These are phyloP conservation scores for Hemisphaericaspora nanyangensis DNA, from an alignment of 805 yeast genomes.

Conservation along the genomic window DNA sequence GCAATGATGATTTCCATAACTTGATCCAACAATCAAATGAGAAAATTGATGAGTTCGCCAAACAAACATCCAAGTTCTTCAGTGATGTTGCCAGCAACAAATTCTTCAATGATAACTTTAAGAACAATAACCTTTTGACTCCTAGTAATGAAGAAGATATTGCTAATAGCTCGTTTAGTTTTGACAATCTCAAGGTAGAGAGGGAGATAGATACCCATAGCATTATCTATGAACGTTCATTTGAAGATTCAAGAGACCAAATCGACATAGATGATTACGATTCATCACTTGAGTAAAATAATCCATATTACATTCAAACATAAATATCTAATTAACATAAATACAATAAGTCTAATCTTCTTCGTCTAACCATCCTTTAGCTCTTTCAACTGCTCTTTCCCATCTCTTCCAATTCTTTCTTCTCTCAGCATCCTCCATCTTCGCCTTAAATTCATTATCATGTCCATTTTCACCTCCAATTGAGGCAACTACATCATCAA, in stretches of 20 bases:
- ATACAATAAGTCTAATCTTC: slow-evolving; percentile 12
- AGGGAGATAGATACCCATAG: slow-evolving; percentile 14
- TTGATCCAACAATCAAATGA: slow-evolving; percentile 5
- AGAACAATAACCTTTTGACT: slow-evolving; percentile 1
- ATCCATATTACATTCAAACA: not conserved
- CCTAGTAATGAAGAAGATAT: slow-evolving; percentile 8
- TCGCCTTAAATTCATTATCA: slow-evolving; percentile 29
- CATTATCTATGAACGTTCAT: slow-evolving; percentile 6
- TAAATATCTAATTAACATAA: not conserved
- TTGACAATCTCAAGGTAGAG: slow-evolving; percentile 17
- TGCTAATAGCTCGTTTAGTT: slow-evolving; percentile 23
- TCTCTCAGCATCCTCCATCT: slow-evolving; percentile 56
- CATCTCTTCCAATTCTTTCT: slow-evolving; percentile 66
- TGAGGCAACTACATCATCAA: slow-evolving; percentile 58
- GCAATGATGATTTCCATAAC: slow-evolving; percentile 1
- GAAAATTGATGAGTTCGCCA: slow-evolving; percentile 21
- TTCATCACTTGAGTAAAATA: slow-evolving; percentile 7
- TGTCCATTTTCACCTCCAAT: slow-evolving; percentile 29
- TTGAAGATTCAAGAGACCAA: slow-evolving; percentile 5
- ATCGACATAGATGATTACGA: slow-evolving; percentile 26
- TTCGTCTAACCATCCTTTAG: slow-evolving; percentile 72
- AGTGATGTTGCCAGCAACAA: slow-evolving; percentile 13
- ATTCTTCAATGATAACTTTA: slow-evolving; percentile 2
- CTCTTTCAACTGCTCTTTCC: slow-evolving; percentile 81
- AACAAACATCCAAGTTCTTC: slow-evolving; percentile 22